Evolutionary conservation across 164 flowering plant genomes (phyloP), one percentile per base, ranked within the genome.

Genomic region (Macadamia integrifolia): DNA sequence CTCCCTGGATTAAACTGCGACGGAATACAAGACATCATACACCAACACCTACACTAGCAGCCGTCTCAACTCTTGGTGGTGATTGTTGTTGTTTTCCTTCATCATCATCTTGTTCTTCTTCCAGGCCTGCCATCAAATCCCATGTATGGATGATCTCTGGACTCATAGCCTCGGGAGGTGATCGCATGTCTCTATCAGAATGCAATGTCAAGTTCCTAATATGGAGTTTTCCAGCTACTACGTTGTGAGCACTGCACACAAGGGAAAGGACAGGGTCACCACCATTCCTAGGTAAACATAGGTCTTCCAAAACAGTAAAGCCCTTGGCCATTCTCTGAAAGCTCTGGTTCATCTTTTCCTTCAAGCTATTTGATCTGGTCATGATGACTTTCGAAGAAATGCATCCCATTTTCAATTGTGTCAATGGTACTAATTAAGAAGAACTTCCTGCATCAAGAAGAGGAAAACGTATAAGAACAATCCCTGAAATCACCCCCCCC

Each of bases 101-200:
- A 12, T 60, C 42, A 29, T n/a, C n/a, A n/a, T n/a, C n/a, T n/a
- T n/a, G n/a, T n/a, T 29, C 63, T 53, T 78, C 73, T 60, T 71
- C 77, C 6, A 78, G 32, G 61, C 65, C 80, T 6, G 58, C 66
- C 80, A 74, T 71, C 65, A 78, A 62, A 59, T 71, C 75, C 73
- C 66, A 71, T 30, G 73, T 32, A 40, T 78, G 66, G 72, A 77
- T 71, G 14, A 23, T 71, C 61, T 68, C 70, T 0, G 49, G 52
- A 56, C 28, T 35, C n/a, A 11, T 23, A 9, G 52, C 67, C 30
- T 40, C 31, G 6, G 18, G 18, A 9, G 64, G 50, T 28, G 50
- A n/a, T 18, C 67, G 56, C 9, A 11, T 9, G 13, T 35, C 43
- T 14, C 23, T 31, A 3, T 6, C 13, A 59, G 69, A 60, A 15